Percentiles rank a stretch among this genome's conserved stretches.
phyloP scores from a whole-genome alignment of 176 grass and related monocot genomes.

The Paspalum notatum region DNA sequence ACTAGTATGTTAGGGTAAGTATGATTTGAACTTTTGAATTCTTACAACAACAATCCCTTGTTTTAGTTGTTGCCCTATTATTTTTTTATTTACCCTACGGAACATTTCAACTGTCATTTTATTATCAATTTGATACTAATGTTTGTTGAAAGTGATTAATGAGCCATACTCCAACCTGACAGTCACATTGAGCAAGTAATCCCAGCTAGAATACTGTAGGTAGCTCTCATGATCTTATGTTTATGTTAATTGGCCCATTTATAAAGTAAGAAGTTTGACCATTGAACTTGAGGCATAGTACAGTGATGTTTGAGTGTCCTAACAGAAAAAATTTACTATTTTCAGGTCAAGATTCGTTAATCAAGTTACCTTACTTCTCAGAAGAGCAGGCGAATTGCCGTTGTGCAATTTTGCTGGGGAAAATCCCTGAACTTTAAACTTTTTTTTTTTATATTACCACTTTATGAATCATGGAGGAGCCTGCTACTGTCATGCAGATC shows the following conservation, averaged over 20 bases:
- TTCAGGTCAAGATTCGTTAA: conserved; percentile 22
- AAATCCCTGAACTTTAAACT: conserved; percentile 30
- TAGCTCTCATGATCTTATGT: neutral
- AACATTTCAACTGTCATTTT: neutral
- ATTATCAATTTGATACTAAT: neutral
- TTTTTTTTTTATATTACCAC: conserved; percentile 7
- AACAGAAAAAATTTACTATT: neutral
- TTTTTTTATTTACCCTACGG: neutral
- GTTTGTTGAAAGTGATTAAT: neutral
- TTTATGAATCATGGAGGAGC: conserved; percentile 30
- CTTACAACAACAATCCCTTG: neutral
- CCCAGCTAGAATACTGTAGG: conserved; percentile 8
- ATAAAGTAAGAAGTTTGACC: neutral
- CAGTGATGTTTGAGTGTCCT: neutral
- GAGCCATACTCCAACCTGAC: neutral
- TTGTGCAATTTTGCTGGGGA: conserved; percentile 30
- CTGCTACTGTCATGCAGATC: neutral
- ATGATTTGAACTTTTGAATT: neutral
- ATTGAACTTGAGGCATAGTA: neutral
- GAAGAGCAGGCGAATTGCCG: conserved; percentile 26
- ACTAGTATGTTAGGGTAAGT: conserved; percentile 19
- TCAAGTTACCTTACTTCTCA: conserved; percentile 20
- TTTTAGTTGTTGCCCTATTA: neutral
- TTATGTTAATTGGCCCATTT: neutral
- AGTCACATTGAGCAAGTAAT: neutral